Conservation (phyloP, 75 land plant genomes). For the Pinus tabuliformis region DNA sequence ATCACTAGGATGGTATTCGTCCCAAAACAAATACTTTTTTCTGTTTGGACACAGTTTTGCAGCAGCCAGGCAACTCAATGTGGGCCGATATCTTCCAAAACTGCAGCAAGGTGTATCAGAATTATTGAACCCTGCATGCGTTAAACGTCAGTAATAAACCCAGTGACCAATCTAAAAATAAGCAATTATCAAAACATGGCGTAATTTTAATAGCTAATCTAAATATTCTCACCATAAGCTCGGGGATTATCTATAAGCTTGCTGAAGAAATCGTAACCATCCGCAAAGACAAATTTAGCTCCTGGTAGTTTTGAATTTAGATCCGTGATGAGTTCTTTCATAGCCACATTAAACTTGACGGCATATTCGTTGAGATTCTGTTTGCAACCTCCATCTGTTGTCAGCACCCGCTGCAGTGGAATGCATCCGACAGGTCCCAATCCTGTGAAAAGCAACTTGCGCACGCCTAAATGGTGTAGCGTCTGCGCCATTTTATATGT, state of each 20-base stretch:
- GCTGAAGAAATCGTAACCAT: conserved; percentile 62
- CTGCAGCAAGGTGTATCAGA: conserved; percentile 77
- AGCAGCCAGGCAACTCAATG: conserved; percentile 64
- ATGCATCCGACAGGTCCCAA: conserved; percentile 96
- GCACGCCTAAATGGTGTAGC: conserved; percentile 60
- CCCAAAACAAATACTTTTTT: conserved; percentile 86
- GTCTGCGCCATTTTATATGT: conserved; percentile 20
- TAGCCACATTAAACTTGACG: conserved; percentile 49
- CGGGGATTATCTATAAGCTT: conserved; percentile 50
- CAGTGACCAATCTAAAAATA: neutral
- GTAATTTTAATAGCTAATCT: neutral
- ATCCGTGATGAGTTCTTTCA: conserved; percentile 17
- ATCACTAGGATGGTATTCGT: conserved; percentile 91
- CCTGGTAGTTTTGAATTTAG: conserved; percentile 50
- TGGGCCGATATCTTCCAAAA: conserved; percentile 59
- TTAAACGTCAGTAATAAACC: neutral
- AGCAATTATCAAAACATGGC: neutral
- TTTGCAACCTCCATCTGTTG: conserved; percentile 59
- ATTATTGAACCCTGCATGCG: conserved; percentile 62
- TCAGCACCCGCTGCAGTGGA: conserved; percentile 65
- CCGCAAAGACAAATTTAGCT: conserved; percentile 56
- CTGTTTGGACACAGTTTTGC: conserved; percentile 64
- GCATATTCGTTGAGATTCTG: conserved; percentile 63
- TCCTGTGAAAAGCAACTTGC: conserved; percentile 61
- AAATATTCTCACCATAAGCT: conserved; percentile 46